Percentiles rank a stretch among this genome's conserved stretches.
Evolutionary conservation across 768 basidiomycete genomes (phyloP).

Genomic region (Lactarius sp.): DNA sequence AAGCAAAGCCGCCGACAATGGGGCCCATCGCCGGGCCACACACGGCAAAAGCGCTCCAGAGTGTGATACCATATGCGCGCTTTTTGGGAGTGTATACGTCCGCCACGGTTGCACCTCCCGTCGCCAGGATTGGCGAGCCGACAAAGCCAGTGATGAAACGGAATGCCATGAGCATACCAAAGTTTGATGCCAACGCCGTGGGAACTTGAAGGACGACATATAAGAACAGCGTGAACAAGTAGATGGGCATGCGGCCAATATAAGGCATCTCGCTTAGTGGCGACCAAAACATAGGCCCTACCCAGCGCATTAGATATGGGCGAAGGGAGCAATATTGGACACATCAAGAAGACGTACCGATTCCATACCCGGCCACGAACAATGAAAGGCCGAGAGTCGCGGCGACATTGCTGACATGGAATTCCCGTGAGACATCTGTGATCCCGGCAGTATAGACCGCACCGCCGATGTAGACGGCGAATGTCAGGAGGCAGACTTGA

Average conservation of each 20-base stretch:
- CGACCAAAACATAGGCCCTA: constrained; percentile 28
- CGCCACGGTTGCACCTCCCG: constrained; percentile 31
- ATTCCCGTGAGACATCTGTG: constrained; percentile 27
- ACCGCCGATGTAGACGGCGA: constrained; percentile 35
- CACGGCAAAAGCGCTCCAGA: constrained; percentile 32
- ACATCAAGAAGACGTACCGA: constrained; percentile 15
- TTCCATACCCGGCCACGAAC: constrained; percentile 29
- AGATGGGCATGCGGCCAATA: constrained; percentile 34
- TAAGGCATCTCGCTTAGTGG: constrained; percentile 35
- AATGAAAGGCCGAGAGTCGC: constrained; percentile 33
- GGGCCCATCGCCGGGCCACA: constrained; percentile 32
- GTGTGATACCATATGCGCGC: constrained; percentile 28
- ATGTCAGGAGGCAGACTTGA: constrained; percentile 33
- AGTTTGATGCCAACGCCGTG: constrained; percentile 32
- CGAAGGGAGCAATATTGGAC: not conserved
- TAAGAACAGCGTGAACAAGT: constrained; percentile 32
- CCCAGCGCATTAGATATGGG: constrained; percentile 23
- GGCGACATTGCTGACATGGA: constrained; percentile 29
- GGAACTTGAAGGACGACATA: constrained; percentile 35
- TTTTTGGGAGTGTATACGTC: constrained; percentile 29
- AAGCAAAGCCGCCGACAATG: constrained; percentile 35
- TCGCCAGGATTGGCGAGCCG: constrained; percentile 34
- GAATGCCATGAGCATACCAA: constrained; percentile 33
- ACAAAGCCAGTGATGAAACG: constrained; percentile 37
- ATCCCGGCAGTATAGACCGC: constrained; percentile 34